Conservation (phyloP, 257 asterid genomes). For the Vinca minor region DNA sequence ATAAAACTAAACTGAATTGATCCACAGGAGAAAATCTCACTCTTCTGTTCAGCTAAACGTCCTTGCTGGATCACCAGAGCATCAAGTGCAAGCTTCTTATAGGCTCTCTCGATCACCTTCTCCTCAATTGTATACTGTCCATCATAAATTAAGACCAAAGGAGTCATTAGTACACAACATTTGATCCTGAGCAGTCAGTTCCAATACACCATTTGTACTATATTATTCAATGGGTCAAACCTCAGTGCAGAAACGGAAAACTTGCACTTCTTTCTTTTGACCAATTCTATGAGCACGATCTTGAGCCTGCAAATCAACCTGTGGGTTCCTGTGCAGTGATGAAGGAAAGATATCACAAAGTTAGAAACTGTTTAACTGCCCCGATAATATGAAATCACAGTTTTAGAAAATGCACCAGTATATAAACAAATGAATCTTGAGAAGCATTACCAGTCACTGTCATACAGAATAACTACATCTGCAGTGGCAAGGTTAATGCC, state of each 20-base stretch:
- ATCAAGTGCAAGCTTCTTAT: slow-evolving; percentile 99
- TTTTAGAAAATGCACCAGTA: neutral
- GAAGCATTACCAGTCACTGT: slow-evolving; percentile 86
- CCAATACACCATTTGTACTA: slow-evolving; percentile 5
- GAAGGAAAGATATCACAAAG: slow-evolving; percentile 13
- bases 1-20: slow-evolving; percentile 8
- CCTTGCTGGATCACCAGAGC: slow-evolving; percentile 99
- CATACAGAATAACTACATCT: slow-evolving; percentile 94
- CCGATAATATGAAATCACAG: neutral
- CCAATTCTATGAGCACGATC: slow-evolving; percentile 99
- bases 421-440: neutral
- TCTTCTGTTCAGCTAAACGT: slow-evolving; percentile 87
- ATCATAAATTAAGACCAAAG: slow-evolving; percentile 17
- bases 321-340: slow-evolving; percentile 75
- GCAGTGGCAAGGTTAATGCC: slow-evolving; percentile 99
- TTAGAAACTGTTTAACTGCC: slow-evolving; percentile 2
- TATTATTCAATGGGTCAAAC: slow-evolving; percentile 32
- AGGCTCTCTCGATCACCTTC: slow-evolving; percentile 98
- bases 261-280: slow-evolving; percentile 99
- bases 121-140: slow-evolving; percentile 95
- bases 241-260: slow-evolving; percentile 98
- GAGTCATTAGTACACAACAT: neutral
- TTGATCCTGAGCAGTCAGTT: neutral
- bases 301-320: slow-evolving; percentile 98
- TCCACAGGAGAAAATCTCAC: slow-evolving; percentile 35